Evolutionary conservation across 805 yeast species (phyloP), one percentile per base, ranked within the genome.

Genomic region (Metschnikowia kofuensis): DNA sequence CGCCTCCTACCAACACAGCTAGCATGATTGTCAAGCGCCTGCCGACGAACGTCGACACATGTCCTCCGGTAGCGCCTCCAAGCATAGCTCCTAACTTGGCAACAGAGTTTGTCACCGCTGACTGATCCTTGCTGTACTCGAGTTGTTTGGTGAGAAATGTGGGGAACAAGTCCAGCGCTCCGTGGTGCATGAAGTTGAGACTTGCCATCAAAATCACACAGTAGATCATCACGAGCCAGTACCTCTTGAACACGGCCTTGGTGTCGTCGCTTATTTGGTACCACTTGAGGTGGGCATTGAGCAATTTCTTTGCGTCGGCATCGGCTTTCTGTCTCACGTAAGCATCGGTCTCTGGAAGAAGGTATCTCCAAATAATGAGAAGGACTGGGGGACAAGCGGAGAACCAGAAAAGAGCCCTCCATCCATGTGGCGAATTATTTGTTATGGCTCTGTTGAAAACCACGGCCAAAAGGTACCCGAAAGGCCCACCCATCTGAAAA

Each of bases 401-500:
- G 56, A 84, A 82, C 83, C 86, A 82, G 63, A 80, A 82, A 50
- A 84, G 62, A 3, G 84, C 74, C 66, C 86, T 77, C 89, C 89
- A 84, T 0, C 72, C 68, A 53, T 83, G 79, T 0, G 68, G 55
- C 5, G 82, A 69, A 50, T 74, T 77, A 53, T 46, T 48, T 14
- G 53, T 53, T 40, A 84, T 77, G 36, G 85, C 86, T 62, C 89
- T 73, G 51, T 78, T 78, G 68, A 83, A 84, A 27, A 83, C 72
- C 43, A 82, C 87, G 6, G 82, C 88, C 49, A 84, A 60, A 29
- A 84, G 66, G 58, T 83, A 84, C 16, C 89, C 89, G 42, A 84
- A 75, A 0, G 87, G 84, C 56, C 84, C 89, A 52, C 96, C 96
- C 64, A 87, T 85, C 67, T 87, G 95, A 61, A 89, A 79, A 38